Percentiles rank a stretch among this genome's conserved stretches.
Conservation (phyloP, 495 filamentous ascomycete species). For the Neurospora sp. region DNA sequence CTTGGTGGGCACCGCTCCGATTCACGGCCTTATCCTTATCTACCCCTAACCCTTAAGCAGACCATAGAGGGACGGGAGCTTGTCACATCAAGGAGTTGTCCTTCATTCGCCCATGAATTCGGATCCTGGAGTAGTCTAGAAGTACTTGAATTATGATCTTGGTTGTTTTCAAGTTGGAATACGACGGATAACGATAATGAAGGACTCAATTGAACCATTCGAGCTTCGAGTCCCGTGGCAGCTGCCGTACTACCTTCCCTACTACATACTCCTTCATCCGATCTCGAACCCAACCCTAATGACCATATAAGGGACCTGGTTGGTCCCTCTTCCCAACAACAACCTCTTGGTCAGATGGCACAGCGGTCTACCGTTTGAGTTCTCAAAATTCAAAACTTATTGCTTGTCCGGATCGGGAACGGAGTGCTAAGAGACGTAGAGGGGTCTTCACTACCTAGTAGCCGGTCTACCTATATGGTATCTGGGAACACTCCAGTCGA, state of each 20-base stretch:
- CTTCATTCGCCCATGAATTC: not conserved
- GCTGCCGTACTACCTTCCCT: not conserved
- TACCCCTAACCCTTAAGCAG: not conserved
- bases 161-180: no score
- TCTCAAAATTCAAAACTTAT: not conserved
- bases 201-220: not conserved
- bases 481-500: not conserved
- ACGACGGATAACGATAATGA: no score
- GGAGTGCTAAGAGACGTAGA: not conserved
- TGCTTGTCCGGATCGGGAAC: not conserved
- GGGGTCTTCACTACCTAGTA: not conserved
- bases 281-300: not conserved
- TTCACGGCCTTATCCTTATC: not conserved
- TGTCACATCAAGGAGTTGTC: not conserved
- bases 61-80: no score
- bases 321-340: not conserved
- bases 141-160: no score
- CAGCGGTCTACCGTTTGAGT: not conserved
- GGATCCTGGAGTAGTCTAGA: no score
- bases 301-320: not conserved
- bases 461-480: not conserved
- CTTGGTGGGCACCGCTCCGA: not conserved
- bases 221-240: not conserved
- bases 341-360: not conserved
- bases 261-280: not conserved